Conservation (phyloP, 1,139 yeast genomes). For the Taphrina flavorubra region DNA sequence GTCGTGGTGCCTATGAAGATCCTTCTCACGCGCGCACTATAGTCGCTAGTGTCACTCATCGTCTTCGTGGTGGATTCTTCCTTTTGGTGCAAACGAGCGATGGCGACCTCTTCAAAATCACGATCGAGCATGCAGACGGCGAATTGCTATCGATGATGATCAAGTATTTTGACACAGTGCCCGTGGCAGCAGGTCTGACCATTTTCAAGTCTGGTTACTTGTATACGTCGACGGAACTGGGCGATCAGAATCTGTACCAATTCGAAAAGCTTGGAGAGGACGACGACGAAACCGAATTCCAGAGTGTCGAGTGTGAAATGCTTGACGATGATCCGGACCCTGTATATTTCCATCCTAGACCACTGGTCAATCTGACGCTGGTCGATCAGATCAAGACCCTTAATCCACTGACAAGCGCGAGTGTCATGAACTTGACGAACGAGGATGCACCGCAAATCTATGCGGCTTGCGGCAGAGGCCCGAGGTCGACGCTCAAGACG, state of each 20-base stretch:
- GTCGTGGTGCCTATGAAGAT: constrained; percentile 50
- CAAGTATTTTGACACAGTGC: constrained; percentile 79
- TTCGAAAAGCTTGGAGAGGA: constrained; percentile 76
- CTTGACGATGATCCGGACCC: constrained; percentile 49
- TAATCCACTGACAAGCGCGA: constrained; percentile 64
- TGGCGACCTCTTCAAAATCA: constrained; percentile 81
- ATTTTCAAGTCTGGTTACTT: constrained; percentile 78
- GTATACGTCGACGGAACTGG: constrained; percentile 67
- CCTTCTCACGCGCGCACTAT: constrained; percentile 53
- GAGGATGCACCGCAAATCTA: constrained; percentile 53
- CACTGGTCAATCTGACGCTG: constrained; percentile 64
- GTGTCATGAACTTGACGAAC: constrained; percentile 52
- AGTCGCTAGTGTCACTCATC: constrained; percentile 67
- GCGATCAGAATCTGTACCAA: constrained; percentile 72
- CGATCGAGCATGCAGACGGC: constrained; percentile 57
- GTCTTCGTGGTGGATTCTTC: constrained; percentile 67
- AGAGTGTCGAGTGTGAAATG: constrained; percentile 50
- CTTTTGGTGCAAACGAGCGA: constrained; percentile 69
- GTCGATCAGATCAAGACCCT: constrained; percentile 62
- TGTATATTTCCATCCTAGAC: constrained; percentile 50
- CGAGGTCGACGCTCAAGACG: constrained; percentile 59
- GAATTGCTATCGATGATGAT: constrained; percentile 55
- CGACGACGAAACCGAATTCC: constrained; percentile 53
- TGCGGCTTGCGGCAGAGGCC: constrained; percentile 54
- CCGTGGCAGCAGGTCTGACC: constrained; percentile 61